Evolutionary conservation across 2,329 filamentous ascomycete species (phyloP).

Genomic region (Cladosporium halotolerans): DNA sequence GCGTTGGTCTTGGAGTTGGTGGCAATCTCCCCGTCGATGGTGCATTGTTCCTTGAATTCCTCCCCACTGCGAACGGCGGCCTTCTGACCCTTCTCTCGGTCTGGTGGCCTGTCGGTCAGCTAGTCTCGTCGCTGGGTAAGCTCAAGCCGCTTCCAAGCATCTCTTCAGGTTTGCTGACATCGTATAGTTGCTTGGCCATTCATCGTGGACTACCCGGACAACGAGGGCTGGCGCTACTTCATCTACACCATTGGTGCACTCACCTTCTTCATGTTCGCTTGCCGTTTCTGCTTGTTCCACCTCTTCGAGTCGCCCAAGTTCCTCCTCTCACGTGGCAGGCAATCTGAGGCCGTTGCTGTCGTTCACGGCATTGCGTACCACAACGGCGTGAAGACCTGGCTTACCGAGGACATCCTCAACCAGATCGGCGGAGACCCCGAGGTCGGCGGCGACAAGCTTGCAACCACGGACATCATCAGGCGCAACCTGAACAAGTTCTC

Average conservation of each 20-base stretch:
- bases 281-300: conserved; percentile 73
- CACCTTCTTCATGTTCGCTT: conserved; percentile 70
- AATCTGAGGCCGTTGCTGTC: conserved; percentile 72
- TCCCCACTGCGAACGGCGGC: conserved; percentile 60
- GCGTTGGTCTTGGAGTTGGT: conserved; percentile 38
- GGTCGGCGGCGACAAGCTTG: conserved; percentile 37
- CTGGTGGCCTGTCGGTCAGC: conserved; percentile 81
- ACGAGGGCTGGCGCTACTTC: conserved; percentile 70
- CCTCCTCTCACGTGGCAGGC: conserved; percentile 67
- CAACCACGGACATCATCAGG: conserved; percentile 46
- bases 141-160: background rate
- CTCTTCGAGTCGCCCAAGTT: conserved; percentile 84
- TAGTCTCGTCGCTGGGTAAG: conserved; percentile 56
- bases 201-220: conserved; percentile 39
- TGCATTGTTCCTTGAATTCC: conserved; percentile 75
- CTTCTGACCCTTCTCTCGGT: conserved; percentile 76
- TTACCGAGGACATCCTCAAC: conserved; percentile 64
- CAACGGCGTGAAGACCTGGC: conserved; percentile 57
- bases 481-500: conserved; percentile 62
- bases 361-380: conserved; percentile 71
- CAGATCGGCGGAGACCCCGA: conserved; percentile 49
- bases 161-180: background rate
- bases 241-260: conserved; percentile 63
- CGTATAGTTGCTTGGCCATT: conserved; percentile 19
- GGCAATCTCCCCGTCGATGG: conserved; percentile 76